A percentile compares a stretch with the other conserved stretches of the same genome.
Evolutionary conservation across 495 filamentous ascomycete species (phyloP).

Genomic region (Chaetomium cochliodes): DNA sequence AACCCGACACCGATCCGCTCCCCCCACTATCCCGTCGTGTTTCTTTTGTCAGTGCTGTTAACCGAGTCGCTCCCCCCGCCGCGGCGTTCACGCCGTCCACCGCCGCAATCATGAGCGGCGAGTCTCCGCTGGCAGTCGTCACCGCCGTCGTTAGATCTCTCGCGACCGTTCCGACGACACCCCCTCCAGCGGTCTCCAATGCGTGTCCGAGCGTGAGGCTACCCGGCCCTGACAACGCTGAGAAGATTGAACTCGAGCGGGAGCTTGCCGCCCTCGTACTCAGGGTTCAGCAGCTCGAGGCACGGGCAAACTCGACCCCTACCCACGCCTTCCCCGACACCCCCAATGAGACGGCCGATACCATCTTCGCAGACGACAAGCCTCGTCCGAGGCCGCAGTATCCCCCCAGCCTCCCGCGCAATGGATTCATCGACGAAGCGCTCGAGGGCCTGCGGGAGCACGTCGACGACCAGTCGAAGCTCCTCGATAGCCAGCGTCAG

Average conservation of each 20-base stretch:
- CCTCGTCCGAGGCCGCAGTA: conserved; percentile 27
- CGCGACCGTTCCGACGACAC: conserved; percentile 47
- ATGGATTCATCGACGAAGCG: conserved; percentile 60
- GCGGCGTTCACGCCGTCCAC: conserved; percentile 21
- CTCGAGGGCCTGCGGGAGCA: conserved; percentile 70
- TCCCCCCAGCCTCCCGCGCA: conserved; percentile 31
- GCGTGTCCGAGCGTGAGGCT: conserved; percentile 50
- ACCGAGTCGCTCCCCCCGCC: conserved; percentile 14
- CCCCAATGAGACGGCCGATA: conserved; percentile 56
- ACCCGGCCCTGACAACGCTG: conserved; percentile 61
- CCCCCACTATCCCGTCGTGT: conserved; percentile 7
- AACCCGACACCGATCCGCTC: background rate
- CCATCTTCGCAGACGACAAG: conserved; percentile 53
- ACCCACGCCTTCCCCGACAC: conserved; percentile 60
- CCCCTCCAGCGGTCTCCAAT: conserved; percentile 34
- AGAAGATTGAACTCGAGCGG: conserved; percentile 67
- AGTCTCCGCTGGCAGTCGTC: conserved; percentile 62
- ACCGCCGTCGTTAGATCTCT: conserved; percentile 63
- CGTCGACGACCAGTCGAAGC: conserved; percentile 74
- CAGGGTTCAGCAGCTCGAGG: conserved; percentile 68
- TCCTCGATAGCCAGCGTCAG: conserved; percentile 70
- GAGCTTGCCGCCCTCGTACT: conserved; percentile 68
- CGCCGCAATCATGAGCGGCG: conserved; percentile 53
- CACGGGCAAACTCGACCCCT: conserved; percentile 57
- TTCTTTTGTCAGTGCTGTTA: conserved; percentile 19